Percentiles rank a stretch among this genome's conserved stretches.
phyloP scores from a whole-genome alignment of 345 rosid species.

The Eucalyptus virginea region DNA sequence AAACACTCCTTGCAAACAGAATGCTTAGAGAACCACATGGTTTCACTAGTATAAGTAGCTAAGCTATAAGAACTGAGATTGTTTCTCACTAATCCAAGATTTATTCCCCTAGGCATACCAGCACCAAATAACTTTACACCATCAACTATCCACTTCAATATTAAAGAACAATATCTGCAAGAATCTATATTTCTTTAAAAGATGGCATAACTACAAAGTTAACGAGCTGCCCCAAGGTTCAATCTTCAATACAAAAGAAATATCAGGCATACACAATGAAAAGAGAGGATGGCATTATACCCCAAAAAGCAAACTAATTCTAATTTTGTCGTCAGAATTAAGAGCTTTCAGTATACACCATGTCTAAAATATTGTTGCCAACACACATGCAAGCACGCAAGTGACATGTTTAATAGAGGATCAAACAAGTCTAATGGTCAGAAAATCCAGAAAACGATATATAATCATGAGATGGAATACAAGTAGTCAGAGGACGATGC shows the following conservation, averaged over 20 bases:
- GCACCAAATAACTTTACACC: background rate
- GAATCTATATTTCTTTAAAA: background rate
- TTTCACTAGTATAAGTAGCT: background rate
- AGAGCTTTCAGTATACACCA: background rate
- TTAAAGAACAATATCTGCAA: background rate
- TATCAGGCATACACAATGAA: background rate
- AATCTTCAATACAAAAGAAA: background rate
- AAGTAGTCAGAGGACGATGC: background rate
- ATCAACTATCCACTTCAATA: background rate
- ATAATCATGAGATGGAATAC: background rate
- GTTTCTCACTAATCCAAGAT: background rate
- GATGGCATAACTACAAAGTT: background rate
- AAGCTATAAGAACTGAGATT: background rate
- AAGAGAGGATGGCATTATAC: background rate
- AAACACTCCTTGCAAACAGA: background rate
- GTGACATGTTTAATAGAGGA: background rate
- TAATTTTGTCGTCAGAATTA: background rate
- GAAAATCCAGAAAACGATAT: background rate
- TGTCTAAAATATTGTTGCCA: background rate
- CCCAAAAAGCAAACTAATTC: background rate
- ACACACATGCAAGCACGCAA: background rate
- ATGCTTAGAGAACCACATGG: background rate
- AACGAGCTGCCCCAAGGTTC: background rate
- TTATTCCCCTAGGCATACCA: background rate
- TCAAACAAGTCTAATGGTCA: background rate